Percentiles rank a stretch among this genome's conserved stretches.
Conservation (phyloP, 2,329 filamentous ascomycete species). For the Colletotrichum siamense region DNA sequence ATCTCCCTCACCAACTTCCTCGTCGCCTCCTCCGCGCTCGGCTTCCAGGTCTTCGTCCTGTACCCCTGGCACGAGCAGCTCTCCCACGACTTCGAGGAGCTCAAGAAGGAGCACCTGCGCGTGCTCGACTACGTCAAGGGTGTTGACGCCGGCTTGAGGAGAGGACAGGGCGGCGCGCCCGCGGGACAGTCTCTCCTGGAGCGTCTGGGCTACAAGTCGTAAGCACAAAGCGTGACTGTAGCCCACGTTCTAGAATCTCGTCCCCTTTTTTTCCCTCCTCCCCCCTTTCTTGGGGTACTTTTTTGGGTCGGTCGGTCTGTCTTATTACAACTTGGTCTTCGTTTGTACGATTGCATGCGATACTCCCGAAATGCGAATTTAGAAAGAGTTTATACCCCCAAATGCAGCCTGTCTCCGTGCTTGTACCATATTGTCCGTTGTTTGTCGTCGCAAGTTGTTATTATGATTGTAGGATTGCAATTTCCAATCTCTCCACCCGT, state of each 20-base stretch:
- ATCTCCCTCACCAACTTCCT: conserved; percentile 70
- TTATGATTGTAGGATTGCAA: neutral
- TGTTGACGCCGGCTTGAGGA: conserved; percentile 18
- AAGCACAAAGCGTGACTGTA: neutral
- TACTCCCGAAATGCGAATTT: conserved; percentile 1
- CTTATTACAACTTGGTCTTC: neutral
- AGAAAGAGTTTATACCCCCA: neutral
- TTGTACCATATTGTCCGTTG: neutral
- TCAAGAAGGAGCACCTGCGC: conserved; percentile 62
- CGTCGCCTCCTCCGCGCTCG: conserved; percentile 68
- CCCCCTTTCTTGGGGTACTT: neutral
- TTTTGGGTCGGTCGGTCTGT: neutral
- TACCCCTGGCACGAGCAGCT: conserved; percentile 75
- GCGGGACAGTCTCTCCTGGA: conserved; percentile 20
- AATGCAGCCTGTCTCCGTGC: neutral
- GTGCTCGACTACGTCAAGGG: conserved; percentile 41
- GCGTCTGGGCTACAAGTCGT: conserved; percentile 24
- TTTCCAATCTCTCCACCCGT: neutral
- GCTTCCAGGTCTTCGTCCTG: conserved; percentile 72
- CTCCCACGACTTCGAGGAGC: conserved; percentile 63
- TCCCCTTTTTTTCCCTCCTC: neutral
- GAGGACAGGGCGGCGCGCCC: conserved; percentile 15
- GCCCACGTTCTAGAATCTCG: neutral
- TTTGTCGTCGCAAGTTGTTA: neutral
- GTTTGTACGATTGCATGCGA: conserved; percentile 7